Evolutionary conservation across 1,284 basidiomycete genomes (phyloP).

Genomic region (Porogramme epimiltina): DNA sequence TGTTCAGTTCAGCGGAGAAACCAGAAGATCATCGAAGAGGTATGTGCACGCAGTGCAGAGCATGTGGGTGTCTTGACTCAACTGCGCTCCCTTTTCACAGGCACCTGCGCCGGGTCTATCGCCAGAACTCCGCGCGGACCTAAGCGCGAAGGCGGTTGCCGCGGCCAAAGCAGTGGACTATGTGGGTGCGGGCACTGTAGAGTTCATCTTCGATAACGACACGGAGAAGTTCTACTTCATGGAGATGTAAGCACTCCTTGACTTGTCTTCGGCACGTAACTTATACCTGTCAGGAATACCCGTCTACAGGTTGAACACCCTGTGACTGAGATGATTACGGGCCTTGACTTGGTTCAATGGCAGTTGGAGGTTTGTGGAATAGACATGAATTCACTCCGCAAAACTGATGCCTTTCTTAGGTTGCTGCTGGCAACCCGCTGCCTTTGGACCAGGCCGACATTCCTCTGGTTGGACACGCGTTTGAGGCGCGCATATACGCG

Average conservation of each 20-base stretch:
- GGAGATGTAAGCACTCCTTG: constrained; percentile 72
- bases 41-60: constrained; percentile 28
- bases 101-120: constrained; percentile 90
- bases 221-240: constrained; percentile 87
- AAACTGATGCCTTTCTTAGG: constrained; percentile 39
- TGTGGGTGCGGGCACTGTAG: constrained; percentile 90
- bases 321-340: constrained; percentile 94
- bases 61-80: neutral
- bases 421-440: constrained; percentile 87
- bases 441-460: constrained; percentile 79
- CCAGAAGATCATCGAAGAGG: constrained; percentile 95
- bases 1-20: constrained; percentile 94
- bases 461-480: constrained; percentile 87
- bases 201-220: constrained; percentile 93
- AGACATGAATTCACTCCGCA: neutral
- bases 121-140: constrained; percentile 72
- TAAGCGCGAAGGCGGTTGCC: constrained; percentile 87
- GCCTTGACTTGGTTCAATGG: constrained; percentile 93
- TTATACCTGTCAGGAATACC: constrained; percentile 69
- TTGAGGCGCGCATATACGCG: constrained; percentile 96
- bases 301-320: constrained; percentile 94
- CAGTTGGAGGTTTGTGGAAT: constrained; percentile 69
- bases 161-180: constrained; percentile 91
- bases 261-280: neutral
- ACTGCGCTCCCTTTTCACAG: constrained; percentile 33